These are phyloP conservation scores for Fusarium coffeatum DNA, from an alignment of 2,329 filamentous ascomycete genomes.

Conservation along the genomic window DNA sequence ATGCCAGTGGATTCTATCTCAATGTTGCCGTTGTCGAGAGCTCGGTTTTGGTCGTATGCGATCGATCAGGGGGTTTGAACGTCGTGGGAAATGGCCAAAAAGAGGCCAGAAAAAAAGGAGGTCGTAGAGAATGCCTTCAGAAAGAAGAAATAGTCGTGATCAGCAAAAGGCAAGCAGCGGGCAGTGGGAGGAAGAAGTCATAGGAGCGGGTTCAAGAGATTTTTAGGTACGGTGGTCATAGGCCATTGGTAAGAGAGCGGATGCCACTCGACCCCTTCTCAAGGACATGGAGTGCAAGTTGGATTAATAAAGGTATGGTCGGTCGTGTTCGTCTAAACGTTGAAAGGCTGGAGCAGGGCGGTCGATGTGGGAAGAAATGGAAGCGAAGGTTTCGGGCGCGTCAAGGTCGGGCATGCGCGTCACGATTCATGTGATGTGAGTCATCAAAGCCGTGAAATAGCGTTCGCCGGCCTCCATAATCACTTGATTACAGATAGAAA, in stretches of 20 bases:
- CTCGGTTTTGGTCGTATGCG: not conserved
- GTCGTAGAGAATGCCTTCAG: not conserved
- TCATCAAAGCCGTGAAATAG: no score
- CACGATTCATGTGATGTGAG: not conserved
- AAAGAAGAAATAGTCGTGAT: not conserved
- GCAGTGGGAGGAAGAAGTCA: conserved; percentile 12
- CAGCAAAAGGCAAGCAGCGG: conserved; percentile 2
- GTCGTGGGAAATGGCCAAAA: not conserved
- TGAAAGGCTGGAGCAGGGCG: not conserved
- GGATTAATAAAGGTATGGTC: no score
- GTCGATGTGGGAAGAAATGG: not conserved
- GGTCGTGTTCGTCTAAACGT: not conserved
- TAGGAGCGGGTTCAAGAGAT: conserved; percentile 8
- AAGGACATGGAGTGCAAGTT: not conserved
- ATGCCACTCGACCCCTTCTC: not conserved
- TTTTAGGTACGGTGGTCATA: not conserved
- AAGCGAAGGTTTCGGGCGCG: not conserved
- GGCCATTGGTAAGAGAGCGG: no score
- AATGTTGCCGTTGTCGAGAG: not conserved
- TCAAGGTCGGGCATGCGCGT: not conserved
- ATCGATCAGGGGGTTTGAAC: not conserved
- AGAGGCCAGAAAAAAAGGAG: not conserved
- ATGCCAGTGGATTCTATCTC: not conserved
- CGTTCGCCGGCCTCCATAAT: not conserved
- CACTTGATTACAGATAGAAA: not conserved